Evolutionary conservation across 805 yeast genomes (phyloP).

Genomic region (Yarrowia bubula): DNA sequence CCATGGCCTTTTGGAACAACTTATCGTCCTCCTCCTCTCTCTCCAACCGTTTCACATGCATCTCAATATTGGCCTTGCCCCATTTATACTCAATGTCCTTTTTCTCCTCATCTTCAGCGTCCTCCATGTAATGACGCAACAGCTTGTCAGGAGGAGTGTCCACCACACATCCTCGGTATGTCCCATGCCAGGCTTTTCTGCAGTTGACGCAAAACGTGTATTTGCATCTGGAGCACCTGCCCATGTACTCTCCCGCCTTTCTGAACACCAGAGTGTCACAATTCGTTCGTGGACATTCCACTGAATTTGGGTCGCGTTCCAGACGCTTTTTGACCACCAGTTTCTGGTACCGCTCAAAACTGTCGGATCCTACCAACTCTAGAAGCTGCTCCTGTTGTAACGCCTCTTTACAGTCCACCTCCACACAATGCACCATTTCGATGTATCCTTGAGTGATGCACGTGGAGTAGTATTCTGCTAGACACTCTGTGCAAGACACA

Average conservation of each 20-base stretch:
- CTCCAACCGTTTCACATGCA: neutral
- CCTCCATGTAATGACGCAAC: neutral
- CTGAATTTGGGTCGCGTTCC: neutral
- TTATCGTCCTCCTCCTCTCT: neutral
- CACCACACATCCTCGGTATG: neutral
- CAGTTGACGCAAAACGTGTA: slow-evolving; percentile 24
- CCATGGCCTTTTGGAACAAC: neutral
- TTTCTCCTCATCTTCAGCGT: slow-evolving; percentile 3
- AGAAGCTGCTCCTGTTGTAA: neutral
- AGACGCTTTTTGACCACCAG: neutral
- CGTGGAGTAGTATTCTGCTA: neutral
- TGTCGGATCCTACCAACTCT: neutral
- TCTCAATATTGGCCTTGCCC: slow-evolving; percentile 11
- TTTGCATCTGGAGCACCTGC: neutral
- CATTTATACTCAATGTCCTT: neutral
- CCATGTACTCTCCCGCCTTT: slow-evolving; percentile 13
- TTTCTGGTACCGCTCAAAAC: neutral
- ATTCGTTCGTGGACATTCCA: neutral
- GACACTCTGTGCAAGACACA: slow-evolving; percentile 2
- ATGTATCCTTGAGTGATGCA: slow-evolving; percentile 13
- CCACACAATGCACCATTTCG: slow-evolving; percentile 12
- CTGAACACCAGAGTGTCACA: slow-evolving; percentile 5
- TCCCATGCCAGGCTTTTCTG: slow-evolving; percentile 22
- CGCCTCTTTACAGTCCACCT: slow-evolving; percentile 9
- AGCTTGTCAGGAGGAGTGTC: neutral